These are phyloP conservation scores for California macrophylla DNA, from an alignment of 441 rosid genomes.

Conservation along the genomic window DNA sequence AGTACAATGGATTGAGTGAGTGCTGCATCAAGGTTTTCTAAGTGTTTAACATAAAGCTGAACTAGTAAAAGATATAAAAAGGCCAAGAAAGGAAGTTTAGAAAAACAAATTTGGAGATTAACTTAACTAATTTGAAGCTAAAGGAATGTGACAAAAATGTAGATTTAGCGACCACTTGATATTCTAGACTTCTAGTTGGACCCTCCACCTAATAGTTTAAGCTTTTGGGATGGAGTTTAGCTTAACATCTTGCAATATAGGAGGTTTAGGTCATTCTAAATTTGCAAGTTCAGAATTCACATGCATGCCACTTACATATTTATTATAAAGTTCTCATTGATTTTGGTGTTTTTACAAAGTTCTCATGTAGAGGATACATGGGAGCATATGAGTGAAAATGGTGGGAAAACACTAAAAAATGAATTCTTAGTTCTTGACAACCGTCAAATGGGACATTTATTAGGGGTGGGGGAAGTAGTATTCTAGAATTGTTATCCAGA, in stretches of 20 bases:
- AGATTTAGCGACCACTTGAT: too few relatives aligned
- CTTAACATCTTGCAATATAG: not conserved
- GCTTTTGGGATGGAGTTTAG: not conserved
- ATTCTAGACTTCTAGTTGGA: not conserved
- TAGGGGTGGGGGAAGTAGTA: not conserved
- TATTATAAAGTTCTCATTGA: not conserved
- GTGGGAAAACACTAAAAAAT: not conserved
- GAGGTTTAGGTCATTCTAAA: not conserved
- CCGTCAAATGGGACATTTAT: not conserved
- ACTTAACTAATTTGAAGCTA: too few relatives aligned
- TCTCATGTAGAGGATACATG: too few relatives aligned
- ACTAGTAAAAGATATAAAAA: too few relatives aligned
- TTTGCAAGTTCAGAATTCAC: not conserved
- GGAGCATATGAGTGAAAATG: not conserved
- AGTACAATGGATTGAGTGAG: too few relatives aligned
- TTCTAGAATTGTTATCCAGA: too few relatives aligned
- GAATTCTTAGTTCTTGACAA: not conserved
- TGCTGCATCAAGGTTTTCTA: too few relatives aligned
- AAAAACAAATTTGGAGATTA: too few relatives aligned
- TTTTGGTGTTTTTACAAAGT: not conserved
- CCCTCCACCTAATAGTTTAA: not conserved
- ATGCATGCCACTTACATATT: not conserved
- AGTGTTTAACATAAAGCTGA: too few relatives aligned
- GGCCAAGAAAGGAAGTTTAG: too few relatives aligned
- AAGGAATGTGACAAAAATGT: too few relatives aligned